Evolutionary conservation across 2,329 filamentous ascomycete genomes (phyloP), one percentile per base, ranked within the genome.

Genomic region (Xylaria sp.): DNA sequence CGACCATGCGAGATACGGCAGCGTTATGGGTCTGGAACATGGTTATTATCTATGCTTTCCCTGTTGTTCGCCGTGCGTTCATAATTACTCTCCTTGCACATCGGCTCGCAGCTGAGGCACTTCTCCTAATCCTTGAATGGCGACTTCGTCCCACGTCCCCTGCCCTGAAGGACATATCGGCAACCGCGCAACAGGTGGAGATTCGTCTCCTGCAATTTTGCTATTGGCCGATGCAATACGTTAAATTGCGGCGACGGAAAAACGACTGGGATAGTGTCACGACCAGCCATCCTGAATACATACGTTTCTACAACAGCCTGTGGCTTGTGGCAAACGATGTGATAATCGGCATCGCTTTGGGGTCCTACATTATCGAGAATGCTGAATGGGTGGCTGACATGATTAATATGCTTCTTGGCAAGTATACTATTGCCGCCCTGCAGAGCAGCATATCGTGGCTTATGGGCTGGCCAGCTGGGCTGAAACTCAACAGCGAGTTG

Each of bases 321-420:
- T 99, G 96, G 96, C 91, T 99, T 9, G 96, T 99, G 25, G 94
- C 94, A 37, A 99, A 99, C 82, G 96, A 99, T 82, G 92, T 99
- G 56, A 99, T 99, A 73, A 98, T 99, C 69, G 97, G 96, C 32
- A 98, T 99, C 74, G 96, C 96, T 1, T 83, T 99, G 8, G 97
- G 96, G 0, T 97, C 94, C 0, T 99, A 97, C 80, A 97, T 99
- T 70, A 95, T 98, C 71, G 96, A 99, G 78, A 98, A 99, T 76
- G 91, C 94, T 1, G 87, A 89, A 65, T 93, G 92, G 85, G 94
- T 97, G 1, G 94, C 94, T 1, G 86, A 89, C 62, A 90, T 92
- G 77, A 92, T 98, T 73, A 93, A 93, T 74, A 85, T 85, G 54
- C 84, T 97, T 28, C 85, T 98, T 56, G 89, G 87, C 63, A 87